Evolutionary conservation across 225 moss, liverwort and hornwort genomes (phyloP), one percentile per base, ranked within the genome.

Genomic region (Antitrichia curtipendula): DNA sequence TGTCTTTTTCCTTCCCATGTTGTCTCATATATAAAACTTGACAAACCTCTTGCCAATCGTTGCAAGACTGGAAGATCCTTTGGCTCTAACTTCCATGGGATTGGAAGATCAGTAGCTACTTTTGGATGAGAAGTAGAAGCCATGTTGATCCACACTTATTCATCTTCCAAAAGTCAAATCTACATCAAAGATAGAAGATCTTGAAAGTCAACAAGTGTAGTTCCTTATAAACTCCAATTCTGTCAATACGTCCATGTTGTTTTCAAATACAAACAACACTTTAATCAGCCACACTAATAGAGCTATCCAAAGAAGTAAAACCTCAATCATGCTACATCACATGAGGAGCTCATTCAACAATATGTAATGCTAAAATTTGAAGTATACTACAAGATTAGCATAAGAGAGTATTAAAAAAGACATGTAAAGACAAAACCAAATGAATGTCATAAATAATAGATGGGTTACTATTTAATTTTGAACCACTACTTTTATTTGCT

Each of bases 171-270:
- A 59, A 21, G 8, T 18, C 14, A 60, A 80, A 22, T 31, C 80
- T 80, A 43, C 61, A 80, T 43, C 60, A 43, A 80, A 41, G 1
- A 80, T 10, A 45, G 15, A 61, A 2, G 4, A 80, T 32, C 32
- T 6, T 59, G 2, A 45, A 22, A 60, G 1, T 32, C 0, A 61
- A 3, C 0, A 1, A 34, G 15, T 5, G 0, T 10, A 25, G 6
- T 41, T 59, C 3, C 1, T 20, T 0, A 0, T 9, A 8, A 22
- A 13, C 9, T 29, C 20, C 9, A 43, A 9, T 32, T 43, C 1
- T 8, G 6, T 2, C 1, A 31, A 1, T 43, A 31, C 28, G 31
- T 21, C 14, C 1, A 60, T 43, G 2, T 8, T 24, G 16, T 6
- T 57, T 57, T 41, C 57, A 19, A 54, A 58, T 57, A 29, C 43